phyloP scores from a whole-genome alignment of 164 flowering plant genomes.

The Stephania yunnanensis region DNA sequence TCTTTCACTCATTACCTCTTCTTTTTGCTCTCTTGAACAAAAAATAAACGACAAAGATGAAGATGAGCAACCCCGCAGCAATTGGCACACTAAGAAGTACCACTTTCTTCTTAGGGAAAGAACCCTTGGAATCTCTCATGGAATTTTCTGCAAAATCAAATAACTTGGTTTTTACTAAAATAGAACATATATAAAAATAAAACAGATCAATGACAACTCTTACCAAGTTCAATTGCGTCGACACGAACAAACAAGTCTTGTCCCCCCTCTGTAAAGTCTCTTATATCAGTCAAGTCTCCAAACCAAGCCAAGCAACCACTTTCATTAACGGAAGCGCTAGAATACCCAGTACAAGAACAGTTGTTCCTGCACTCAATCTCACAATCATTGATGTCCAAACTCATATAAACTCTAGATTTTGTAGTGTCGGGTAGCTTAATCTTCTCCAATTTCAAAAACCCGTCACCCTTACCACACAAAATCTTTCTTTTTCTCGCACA shows the following conservation, averaged over 20 bases:
- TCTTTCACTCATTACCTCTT: not conserved
- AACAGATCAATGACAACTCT: not conserved
- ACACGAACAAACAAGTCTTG: constrained; percentile 4
- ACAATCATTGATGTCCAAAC: not conserved
- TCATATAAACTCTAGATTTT: not conserved
- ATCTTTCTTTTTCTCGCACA: constrained; percentile 9
- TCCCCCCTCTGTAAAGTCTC: not conserved
- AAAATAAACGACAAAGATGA: not conserved
- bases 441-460: constrained; percentile 5
- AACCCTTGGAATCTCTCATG: not conserved
- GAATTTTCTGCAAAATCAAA: not conserved
- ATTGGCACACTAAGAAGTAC: not conserved
- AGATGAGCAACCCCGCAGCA: not conserved
- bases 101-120: not conserved
- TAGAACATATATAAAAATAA: not conserved
- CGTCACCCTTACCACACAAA: constrained; percentile 8
- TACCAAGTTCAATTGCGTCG: not conserved
- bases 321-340: not conserved
- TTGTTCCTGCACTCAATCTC: not conserved
- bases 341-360: constrained; percentile 8
- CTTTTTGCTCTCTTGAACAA: not conserved
- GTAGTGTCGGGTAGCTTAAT: constrained; percentile 13
- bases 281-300: constrained; percentile 6
- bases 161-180: not conserved
- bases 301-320: constrained; percentile 2